Evolutionary conservation across 805 yeast genomes (phyloP).

Genomic region (Saturnispora diversa): DNA sequence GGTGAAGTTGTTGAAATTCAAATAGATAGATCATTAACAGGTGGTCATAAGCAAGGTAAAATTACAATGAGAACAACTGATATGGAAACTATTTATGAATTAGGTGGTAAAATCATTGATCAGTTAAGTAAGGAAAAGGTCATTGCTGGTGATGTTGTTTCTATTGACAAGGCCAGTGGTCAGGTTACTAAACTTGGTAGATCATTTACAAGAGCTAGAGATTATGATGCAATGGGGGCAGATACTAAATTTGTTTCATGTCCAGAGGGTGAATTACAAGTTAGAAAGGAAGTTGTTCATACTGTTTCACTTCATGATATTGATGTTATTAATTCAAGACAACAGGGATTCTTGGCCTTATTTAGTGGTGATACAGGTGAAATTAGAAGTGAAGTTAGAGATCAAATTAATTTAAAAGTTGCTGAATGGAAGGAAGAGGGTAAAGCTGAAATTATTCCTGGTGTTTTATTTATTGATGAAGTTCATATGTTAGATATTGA

Average conservation of each 20-base stretch:
- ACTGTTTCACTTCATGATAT: constrained; percentile 94
- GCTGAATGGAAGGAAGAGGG: constrained; percentile 98
- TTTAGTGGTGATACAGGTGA: constrained; percentile 87
- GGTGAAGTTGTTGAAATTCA: constrained; percentile 97
- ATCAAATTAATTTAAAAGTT: constrained; percentile 47
- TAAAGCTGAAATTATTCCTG: constrained; percentile 95
- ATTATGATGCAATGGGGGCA: constrained; percentile 96
- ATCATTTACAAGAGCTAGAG: constrained; percentile 98
- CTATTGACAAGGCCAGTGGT: constrained; percentile 96
- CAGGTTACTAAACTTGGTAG: constrained; percentile 96
- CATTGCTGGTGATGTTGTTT: constrained; percentile 91
- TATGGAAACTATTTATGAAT: constrained; percentile 79
- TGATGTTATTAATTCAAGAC: constrained; percentile 93
- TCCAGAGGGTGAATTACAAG: constrained; percentile 98
- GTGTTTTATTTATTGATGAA: constrained; percentile 95
- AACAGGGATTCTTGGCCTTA: constrained; percentile 53
- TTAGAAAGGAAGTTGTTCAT: constrained; percentile 95
- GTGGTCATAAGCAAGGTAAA: constrained; percentile 83
- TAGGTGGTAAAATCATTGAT: constrained; percentile 52
- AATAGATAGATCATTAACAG: constrained; percentile 83
- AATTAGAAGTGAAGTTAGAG: constrained; percentile 82
- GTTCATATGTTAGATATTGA: constrained; percentile 98
- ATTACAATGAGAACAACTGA: constrained; percentile 76
- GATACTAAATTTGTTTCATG: constrained; percentile 82
- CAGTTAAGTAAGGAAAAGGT: constrained; percentile 91